A percentile compares a stretch with the other conserved stretches of the same genome.
These are phyloP conservation scores for Claviceps maximensis DNA, from an alignment of 2,329 filamentous ascomycete species.

Conservation along the genomic window DNA sequence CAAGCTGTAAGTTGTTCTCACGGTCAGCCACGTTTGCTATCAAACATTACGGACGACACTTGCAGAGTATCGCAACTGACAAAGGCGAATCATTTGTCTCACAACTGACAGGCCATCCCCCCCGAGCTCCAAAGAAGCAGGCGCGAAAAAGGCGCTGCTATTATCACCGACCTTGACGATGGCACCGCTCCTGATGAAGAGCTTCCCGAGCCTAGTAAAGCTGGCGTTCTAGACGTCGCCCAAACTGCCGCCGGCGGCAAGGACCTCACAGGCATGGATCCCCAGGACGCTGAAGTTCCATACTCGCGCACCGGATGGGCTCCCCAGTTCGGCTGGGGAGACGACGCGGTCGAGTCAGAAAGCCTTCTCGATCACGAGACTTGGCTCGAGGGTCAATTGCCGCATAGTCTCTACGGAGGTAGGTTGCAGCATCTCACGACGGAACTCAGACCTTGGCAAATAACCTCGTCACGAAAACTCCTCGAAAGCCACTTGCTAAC, in stretches of 20 bases:
- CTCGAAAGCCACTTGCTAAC: not conserved
- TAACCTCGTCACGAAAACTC: too few species aligned
- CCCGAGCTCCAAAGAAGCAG: constrained; percentile 22
- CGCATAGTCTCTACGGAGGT: constrained; percentile 87
- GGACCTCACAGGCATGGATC: constrained; percentile 35
- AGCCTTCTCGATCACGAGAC: constrained; percentile 79
- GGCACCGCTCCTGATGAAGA: constrained; percentile 58
- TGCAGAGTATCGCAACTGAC: not conserved
- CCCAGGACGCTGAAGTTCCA: constrained; percentile 36
- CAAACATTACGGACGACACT: not conserved
- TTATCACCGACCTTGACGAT: constrained; percentile 71
- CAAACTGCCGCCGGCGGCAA: constrained; percentile 36
- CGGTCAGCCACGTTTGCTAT: not conserved
- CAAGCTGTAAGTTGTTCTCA: constrained; percentile 48
- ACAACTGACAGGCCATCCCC: constrained; percentile 20
- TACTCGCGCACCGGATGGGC: constrained; percentile 65
- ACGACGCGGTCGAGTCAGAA: constrained; percentile 41
- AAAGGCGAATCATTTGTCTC: not conserved
- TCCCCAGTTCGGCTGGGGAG: constrained; percentile 64
- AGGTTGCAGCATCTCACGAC: constrained; percentile 15
- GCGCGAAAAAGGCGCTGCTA: constrained; percentile 46
- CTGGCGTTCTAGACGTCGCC: constrained; percentile 46
- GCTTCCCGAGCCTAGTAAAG: constrained; percentile 61
- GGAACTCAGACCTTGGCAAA: not conserved
- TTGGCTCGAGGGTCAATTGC: constrained; percentile 67